Conservation (phyloP, 192 early-diverging fungal species). For the Spizellomyces punctatus region DNA sequence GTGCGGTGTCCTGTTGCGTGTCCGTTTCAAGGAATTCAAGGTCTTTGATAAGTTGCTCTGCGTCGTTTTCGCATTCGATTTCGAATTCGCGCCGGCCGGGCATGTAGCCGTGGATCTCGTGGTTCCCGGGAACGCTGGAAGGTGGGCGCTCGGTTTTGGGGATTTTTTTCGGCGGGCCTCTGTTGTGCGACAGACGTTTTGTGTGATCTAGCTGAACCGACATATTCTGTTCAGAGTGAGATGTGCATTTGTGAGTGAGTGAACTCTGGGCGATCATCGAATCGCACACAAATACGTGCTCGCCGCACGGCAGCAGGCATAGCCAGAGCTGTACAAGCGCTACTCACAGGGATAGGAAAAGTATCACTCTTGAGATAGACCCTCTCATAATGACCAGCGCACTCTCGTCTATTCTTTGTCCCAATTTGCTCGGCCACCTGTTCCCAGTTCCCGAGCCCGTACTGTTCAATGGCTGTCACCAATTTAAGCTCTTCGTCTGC, state of each 20-base stretch:
- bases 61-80: slow-evolving; percentile 93
- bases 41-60: slow-evolving; percentile 91
- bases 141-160: slow-evolving; percentile 52
- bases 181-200: slow-evolving; percentile 1
- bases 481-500: slow-evolving; percentile 95
- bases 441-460: slow-evolving; percentile 97
- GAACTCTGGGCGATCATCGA: not conserved
- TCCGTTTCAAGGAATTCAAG: slow-evolving; percentile 90
- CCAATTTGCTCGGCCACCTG: slow-evolving; percentile 92
- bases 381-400: slow-evolving; percentile 85
- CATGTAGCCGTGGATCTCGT: slow-evolving; percentile 98
- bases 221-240: slow-evolving; percentile 59
- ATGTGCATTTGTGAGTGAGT: slow-evolving; percentile 18
- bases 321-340: not conserved
- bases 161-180: slow-evolving; percentile 17
- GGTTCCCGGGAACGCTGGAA: slow-evolving; percentile 85
- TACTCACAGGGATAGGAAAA: slow-evolving; percentile 84
- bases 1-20: slow-evolving; percentile 81
- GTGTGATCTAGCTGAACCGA: slow-evolving; percentile 60
- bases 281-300: not conserved
- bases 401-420: slow-evolving; percentile 85
- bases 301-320: not conserved
- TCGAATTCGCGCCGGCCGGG: slow-evolving; percentile 96
- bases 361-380: slow-evolving; percentile 73
- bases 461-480: slow-evolving; percentile 87